Conservation (phyloP, 257 asterid species). For the Solanum gandarillasii region DNA sequence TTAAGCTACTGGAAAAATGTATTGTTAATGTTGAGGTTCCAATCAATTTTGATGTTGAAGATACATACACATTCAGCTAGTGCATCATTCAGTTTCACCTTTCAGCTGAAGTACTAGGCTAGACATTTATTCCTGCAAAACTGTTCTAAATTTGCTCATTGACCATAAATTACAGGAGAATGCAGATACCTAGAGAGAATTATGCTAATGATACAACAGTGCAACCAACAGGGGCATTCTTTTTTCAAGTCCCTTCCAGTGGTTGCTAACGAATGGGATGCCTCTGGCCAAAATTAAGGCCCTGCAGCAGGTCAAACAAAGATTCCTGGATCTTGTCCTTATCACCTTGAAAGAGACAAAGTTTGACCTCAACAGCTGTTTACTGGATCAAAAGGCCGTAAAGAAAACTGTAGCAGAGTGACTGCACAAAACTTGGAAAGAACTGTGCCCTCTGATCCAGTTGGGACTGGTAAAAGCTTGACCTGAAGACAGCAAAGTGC, state of each 20-base stretch:
- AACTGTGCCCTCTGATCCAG: constrained; percentile 34
- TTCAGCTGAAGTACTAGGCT: constrained; percentile 49
- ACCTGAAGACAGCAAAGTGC: constrained; percentile 18
- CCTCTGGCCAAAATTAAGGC: constrained; percentile 17
- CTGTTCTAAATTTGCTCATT: constrained; percentile 58
- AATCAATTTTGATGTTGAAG: constrained; percentile 51
- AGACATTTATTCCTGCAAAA: constrained; percentile 90
- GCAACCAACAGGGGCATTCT: constrained; percentile 38
- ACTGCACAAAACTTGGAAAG: constrained; percentile 11
- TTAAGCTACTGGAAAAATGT: constrained; percentile 28
- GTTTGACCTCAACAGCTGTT: constrained; percentile 27
- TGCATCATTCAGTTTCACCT: constrained; percentile 51
- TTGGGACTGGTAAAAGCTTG: constrained; percentile 11
- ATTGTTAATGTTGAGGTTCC: constrained; percentile 42
- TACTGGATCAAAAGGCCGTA: constrained; percentile 39
- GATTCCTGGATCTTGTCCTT: constrained; percentile 39
- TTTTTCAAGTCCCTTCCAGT: constrained; percentile 20
- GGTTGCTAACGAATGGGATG: constrained; percentile 31
- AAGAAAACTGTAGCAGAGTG: neutral
- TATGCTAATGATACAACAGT: constrained; percentile 81
- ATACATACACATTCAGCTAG: constrained; percentile 54
- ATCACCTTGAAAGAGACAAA: constrained; percentile 15
- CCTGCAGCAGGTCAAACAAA: constrained; percentile 28
- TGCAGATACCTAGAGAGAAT: constrained; percentile 28
- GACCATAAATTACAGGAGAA: constrained; percentile 68